Base-by-base conservation (phyloP, 2,329 filamentous ascomycete species). In the Sporothrix dimorphospora region DNA sequence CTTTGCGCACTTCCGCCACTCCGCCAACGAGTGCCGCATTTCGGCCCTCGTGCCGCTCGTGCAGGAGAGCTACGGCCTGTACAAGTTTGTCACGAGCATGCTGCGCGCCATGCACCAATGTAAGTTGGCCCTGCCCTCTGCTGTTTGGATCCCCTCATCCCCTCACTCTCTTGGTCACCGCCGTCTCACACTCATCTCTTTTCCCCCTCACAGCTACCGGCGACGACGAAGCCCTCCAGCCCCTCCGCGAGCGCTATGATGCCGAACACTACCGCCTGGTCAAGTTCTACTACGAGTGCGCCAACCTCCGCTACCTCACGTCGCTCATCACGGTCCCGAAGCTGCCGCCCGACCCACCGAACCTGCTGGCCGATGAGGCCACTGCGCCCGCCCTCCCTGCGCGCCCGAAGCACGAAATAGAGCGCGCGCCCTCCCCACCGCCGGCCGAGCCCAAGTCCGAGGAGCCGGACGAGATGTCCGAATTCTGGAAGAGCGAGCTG, bases 51-150 rank as follows among this genome's bases (percentile, higher is more conserved):
- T 98, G 27, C 94, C 94, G 2, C 85, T 99, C 57, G 96, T 99
- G 3, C 94, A 97, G 80, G 96, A 99, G 84, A 98, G 94, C 80
- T 99, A 98, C 82, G 96, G 96, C 65, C 98, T 99, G 77, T 99
- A 99, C 86, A 98, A 98, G 82, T 99, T 99, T 81, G 94, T 98
- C 76, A 99, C 96, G 0, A 99, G 96, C 91, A 99, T 99, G 96
- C 83, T 99, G 74, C 90, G 96, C 71, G 96, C 96, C 19, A 98
- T 99, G 94, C 95, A 99, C 81, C 95, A 93, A 2, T 94, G 92
- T 94, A 85, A 79, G 91, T 83, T 27, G 49, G 65, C 24, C 30
- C 30, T 34, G 34, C 24, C 1, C 21, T 24, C 40, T 55, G 16
- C 30, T 30, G 71, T 75, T 53, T 72, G 71, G 24, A 21, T 49